Evolutionary conservation across 106 monocot species (phyloP).

Genomic region (Dendrobium officinale): DNA sequence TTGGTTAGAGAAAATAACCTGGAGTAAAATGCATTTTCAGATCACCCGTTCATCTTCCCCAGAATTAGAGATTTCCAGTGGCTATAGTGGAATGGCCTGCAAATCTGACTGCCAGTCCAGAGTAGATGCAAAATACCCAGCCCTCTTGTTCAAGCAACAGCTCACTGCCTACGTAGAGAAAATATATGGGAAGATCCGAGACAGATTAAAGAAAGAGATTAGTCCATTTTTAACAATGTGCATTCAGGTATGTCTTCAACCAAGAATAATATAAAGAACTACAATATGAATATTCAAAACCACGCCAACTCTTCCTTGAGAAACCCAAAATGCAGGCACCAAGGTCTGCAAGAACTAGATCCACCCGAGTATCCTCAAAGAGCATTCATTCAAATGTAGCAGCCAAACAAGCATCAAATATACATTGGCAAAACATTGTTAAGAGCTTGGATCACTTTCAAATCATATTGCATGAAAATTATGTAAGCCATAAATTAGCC

Average conservation of each 20-base stretch:
- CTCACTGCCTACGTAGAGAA: conserved; percentile 93
- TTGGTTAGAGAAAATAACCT: neutral
- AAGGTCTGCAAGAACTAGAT: conserved; percentile 53
- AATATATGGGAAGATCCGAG: conserved; percentile 88
- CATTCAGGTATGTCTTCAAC: conserved; percentile 62
- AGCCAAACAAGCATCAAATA: conserved; percentile 78
- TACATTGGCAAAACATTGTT: conserved; percentile 88
- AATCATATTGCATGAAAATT: conserved; percentile 39
- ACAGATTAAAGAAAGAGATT: conserved; percentile 93
- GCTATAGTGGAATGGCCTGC: conserved; percentile 76
- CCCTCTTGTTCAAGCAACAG: conserved; percentile 90
- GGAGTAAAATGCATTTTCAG: conserved; percentile 27
- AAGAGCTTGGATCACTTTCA: conserved; percentile 62
- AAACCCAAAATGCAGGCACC: conserved; percentile 53
- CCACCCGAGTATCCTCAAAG: conserved; percentile 54
- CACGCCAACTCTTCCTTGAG: neutral
- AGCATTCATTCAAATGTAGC: conserved; percentile 48
- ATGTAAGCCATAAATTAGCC: conserved; percentile 32
- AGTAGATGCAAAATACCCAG: conserved; percentile 94
- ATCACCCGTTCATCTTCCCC: conserved; percentile 35
- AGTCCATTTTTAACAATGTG: conserved; percentile 73
- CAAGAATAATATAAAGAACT: neutral
- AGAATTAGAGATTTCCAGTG: conserved; percentile 64
- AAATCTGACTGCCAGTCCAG: conserved; percentile 36
- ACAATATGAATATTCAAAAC: neutral